Evolutionary conservation across 768 basidiomycete species (phyloP), one percentile per base, ranked within the genome.

Genomic region (Grammothele lineata): DNA sequence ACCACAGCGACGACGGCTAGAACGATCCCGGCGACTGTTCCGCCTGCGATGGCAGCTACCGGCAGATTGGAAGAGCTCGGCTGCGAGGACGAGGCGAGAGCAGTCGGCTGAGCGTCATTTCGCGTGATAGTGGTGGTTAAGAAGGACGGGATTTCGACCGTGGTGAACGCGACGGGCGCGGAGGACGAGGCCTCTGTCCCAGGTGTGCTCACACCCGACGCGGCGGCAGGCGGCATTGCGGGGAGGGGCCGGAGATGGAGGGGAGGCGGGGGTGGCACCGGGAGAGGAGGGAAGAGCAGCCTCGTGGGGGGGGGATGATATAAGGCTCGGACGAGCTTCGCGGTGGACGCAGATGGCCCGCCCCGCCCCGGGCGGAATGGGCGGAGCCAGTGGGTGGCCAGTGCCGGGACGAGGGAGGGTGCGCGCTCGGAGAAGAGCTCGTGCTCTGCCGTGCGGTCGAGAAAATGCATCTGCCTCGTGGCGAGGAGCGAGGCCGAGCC

Each of bases 11-110:
- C 56, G 15, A 80, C 45, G 5, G 76, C 78, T 10, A 82, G 63
- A 7, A 70, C 42, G 24, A 70, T 66, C 18, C 81, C 81, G 0
- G 66, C 79, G 2, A 58, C 66, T 0, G 70, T 63, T 8, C 79
- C 79, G 5, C 78, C 78, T 5, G 66, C 74, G 50, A 82, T 75
- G 10, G 76, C 72, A 10, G 59, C 72, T 9, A 80, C 58, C 7
- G 79, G 79, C 6, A 79, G 51, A 27, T 54, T 18, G 0, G 57
- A 22, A 19, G 23, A 52, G 5, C 18, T 40, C 1, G 35, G 33
- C 25, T 9, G 27, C 8, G 27, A 30, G 27, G 27, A 14, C 27
- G 27, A 30, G 14, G 27, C 14, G 8, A 14, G 8, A 14, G 27
- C 27, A 14, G 27, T 30, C 8, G 27, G 27, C 27, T 30, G 27